phyloP scores from a whole-genome alignment of 768 basidiomycete genomes.

The Podaxis sp. region DNA sequence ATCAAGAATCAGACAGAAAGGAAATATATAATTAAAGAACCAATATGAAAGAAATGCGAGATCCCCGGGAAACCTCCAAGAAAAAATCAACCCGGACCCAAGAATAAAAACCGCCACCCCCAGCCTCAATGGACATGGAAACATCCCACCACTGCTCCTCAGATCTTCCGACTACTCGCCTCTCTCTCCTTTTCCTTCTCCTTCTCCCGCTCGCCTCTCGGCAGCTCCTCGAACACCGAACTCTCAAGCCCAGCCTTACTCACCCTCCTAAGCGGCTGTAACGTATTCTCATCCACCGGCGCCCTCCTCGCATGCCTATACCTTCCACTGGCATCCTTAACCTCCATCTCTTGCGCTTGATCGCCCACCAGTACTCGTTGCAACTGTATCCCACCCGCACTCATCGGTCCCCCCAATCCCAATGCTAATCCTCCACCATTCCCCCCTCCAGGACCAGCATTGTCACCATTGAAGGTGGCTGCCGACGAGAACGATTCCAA shows the following conservation, averaged over 20 bases:
- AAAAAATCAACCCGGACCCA: not conserved
- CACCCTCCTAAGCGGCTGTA: slow-evolving; percentile 87
- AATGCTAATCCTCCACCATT: slow-evolving; percentile 28
- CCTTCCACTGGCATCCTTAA: slow-evolving; percentile 81
- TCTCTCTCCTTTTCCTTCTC: slow-evolving; percentile 6
- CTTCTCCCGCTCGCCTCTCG: slow-evolving; percentile 11
- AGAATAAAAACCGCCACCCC: not conserved
- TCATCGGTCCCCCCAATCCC: slow-evolving; percentile 31
- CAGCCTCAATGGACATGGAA: not conserved
- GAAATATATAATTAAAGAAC: not conserved
- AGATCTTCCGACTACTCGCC: not conserved
- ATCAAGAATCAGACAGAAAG: not conserved
- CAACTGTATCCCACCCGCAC: slow-evolving; percentile 28
- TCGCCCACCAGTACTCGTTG: slow-evolving; percentile 54
- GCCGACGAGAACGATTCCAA: slow-evolving; percentile 59
- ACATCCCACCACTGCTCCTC: not conserved
- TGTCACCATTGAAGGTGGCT: slow-evolving; percentile 60
- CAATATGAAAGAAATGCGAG: not conserved
- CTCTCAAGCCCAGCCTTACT: slow-evolving; percentile 94
- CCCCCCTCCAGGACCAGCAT: slow-evolving; percentile 24
- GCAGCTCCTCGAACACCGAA: slow-evolving; percentile 30
- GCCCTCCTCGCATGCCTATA: slow-evolving; percentile 86
- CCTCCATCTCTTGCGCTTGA: slow-evolving; percentile 82
- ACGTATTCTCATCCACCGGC: slow-evolving; percentile 83
- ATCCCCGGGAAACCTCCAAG: not conserved